phyloP scores from a whole-genome alignment of 306 rosid species.

The Sophora flavescens region DNA sequence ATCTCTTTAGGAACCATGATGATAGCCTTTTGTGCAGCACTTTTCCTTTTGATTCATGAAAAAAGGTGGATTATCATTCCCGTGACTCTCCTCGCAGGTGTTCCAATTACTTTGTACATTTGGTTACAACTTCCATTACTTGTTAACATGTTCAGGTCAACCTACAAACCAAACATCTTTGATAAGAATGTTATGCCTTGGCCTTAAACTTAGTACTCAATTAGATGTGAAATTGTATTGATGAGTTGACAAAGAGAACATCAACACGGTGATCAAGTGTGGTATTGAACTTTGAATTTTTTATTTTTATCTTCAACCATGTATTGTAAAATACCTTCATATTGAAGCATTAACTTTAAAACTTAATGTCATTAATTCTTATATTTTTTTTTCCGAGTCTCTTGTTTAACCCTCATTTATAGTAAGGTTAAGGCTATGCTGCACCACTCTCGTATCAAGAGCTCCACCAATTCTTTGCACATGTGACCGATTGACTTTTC shows the following conservation, averaged over 20 bases:
- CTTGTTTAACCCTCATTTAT: too few relatives aligned
- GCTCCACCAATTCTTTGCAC: too few relatives aligned
- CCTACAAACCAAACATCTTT: neutral
- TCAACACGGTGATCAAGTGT: too few relatives aligned
- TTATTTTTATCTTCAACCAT: too few relatives aligned
- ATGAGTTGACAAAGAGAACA: neutral
- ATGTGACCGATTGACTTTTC: too few relatives aligned
- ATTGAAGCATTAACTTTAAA: too few relatives aligned
- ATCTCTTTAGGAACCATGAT: slow-evolving; percentile 9
- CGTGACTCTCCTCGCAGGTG: neutral
- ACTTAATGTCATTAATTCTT: too few relatives aligned
- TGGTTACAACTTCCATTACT: slow-evolving; percentile 16
- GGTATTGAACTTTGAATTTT: too few relatives aligned
- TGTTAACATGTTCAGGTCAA: neutral
- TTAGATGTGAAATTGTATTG: neutral
- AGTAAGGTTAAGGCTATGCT: too few relatives aligned
- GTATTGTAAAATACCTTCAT: too few relatives aligned
- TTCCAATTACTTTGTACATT: slow-evolving; percentile 5
- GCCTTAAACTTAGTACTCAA: neutral
- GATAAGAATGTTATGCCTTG: neutral
- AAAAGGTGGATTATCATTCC: slow-evolving; percentile 4
- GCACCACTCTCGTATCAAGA: too few relatives aligned
- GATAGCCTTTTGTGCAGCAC: slow-evolving; percentile 13
- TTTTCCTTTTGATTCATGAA: neutral
- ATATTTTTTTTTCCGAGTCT: too few relatives aligned